Evolutionary conservation across 2,329 filamentous ascomycete genomes (phyloP).

Genomic region (Macrophomina tecta): DNA sequence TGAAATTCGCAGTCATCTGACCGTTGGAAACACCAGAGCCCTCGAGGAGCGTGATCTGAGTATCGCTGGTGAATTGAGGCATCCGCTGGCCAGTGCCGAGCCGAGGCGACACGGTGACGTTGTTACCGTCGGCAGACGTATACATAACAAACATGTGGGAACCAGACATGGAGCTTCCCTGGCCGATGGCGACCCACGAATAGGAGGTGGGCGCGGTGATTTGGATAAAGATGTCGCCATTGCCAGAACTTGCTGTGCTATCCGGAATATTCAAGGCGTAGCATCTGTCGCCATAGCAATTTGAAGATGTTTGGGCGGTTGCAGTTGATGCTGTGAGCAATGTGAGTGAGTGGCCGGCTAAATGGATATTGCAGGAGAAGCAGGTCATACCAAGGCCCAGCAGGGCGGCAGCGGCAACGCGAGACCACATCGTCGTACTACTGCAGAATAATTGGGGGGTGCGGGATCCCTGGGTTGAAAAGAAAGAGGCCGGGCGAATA

Average conservation of each 20-base stretch:
- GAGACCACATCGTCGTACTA: slow-evolving; percentile 25
- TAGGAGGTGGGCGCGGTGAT: slow-evolving; percentile 60
- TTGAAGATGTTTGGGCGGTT: slow-evolving; percentile 22
- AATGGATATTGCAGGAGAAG: not conserved
- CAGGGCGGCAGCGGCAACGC: slow-evolving; percentile 24
- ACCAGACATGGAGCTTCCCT: slow-evolving; percentile 60
- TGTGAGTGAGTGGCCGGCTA: not conserved
- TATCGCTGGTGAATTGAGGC: slow-evolving; percentile 51
- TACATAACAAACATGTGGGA: slow-evolving; percentile 67
- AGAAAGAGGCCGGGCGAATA: not conserved
- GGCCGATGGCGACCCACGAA: slow-evolving; percentile 62
- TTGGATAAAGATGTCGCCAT: slow-evolving; percentile 64
- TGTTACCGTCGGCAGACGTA: slow-evolving; percentile 56
- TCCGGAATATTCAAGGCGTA: slow-evolving; percentile 63
- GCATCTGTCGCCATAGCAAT: slow-evolving; percentile 42
- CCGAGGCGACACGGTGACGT: slow-evolving; percentile 64
- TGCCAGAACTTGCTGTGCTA: slow-evolving; percentile 56
- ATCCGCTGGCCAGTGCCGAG: slow-evolving; percentile 50
- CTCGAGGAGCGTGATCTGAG: slow-evolving; percentile 57
- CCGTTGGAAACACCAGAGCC: slow-evolving; percentile 60
- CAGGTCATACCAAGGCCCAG: slow-evolving; percentile 21
- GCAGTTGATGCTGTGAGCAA: slow-evolving; percentile 13
- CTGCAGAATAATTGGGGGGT: not conserved
- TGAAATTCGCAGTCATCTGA: slow-evolving; percentile 62
- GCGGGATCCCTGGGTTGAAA: not conserved